Percentiles rank a stretch among this genome's conserved stretches.
Evolutionary conservation across 768 basidiomycete species (phyloP).

Genomic region (Russula sp.): DNA sequence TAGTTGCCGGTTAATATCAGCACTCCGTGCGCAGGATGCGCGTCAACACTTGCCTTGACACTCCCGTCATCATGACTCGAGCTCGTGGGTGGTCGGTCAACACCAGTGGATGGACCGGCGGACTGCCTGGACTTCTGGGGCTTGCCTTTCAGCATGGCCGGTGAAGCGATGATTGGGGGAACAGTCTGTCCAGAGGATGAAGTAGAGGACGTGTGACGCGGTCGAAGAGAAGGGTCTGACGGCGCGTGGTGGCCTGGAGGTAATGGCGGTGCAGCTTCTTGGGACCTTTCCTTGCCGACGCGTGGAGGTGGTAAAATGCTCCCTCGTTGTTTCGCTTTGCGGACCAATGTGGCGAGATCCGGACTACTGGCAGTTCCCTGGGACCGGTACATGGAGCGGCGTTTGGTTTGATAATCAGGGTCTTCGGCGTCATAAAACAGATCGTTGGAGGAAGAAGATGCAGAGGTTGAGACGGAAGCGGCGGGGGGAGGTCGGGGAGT

Average conservation of each 20-base stretch:
- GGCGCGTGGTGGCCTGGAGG: conserved; percentile 25
- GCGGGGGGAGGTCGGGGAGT: conserved; percentile 25
- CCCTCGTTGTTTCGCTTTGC: conserved; percentile 72
- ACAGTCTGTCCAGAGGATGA: conserved; percentile 28
- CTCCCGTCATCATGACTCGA: conserved; percentile 34
- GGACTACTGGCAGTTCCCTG: conserved; percentile 88
- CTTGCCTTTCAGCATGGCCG: conserved; percentile 26
- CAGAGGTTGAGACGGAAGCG: conserved; percentile 32
- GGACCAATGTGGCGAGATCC: conserved; percentile 79
- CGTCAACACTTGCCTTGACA: conserved; percentile 40
- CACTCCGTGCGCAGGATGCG: conserved; percentile 6
- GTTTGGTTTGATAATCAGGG: conserved; percentile 59
- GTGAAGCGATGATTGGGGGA: conserved; percentile 26
- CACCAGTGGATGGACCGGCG: conserved; percentile 26
- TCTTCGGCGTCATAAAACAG: conserved; percentile 61
- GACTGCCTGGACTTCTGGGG: conserved; percentile 6
- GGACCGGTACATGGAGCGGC: conserved; percentile 81
- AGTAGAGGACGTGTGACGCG: conserved; percentile 40
- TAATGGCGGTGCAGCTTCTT: conserved; percentile 40
- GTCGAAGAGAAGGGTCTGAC: conserved; percentile 19
- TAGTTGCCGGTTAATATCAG: conserved; percentile 22
- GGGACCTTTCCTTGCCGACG: conserved; percentile 29
- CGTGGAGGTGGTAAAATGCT: conserved; percentile 35
- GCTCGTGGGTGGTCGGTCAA: conserved; percentile 45
- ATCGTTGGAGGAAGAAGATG: conserved; percentile 51